phyloP scores from a whole-genome alignment of 2,329 filamentous ascomycete genomes.

The Lachnum nothofagi region DNA sequence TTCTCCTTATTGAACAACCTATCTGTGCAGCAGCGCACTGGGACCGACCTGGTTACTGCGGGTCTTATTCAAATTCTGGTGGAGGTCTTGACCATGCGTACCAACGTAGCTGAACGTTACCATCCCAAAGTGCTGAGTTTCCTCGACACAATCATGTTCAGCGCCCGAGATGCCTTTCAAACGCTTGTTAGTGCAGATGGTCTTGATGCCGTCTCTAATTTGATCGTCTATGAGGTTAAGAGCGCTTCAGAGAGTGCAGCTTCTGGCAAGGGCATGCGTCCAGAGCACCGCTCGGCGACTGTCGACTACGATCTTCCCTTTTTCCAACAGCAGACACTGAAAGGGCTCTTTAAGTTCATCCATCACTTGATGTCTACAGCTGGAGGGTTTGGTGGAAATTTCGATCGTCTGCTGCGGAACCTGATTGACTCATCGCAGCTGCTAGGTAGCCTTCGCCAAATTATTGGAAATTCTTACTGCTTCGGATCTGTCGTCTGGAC shows the following conservation, averaged over 20 bases:
- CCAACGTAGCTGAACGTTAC: slow-evolving; percentile 73
- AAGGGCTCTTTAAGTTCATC: slow-evolving; percentile 92
- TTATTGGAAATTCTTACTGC: slow-evolving; percentile 71
- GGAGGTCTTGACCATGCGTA: slow-evolving; percentile 79
- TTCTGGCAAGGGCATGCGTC: slow-evolving; percentile 65
- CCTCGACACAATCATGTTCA: slow-evolving; percentile 81
- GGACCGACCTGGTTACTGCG: slow-evolving; percentile 78
- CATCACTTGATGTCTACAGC: slow-evolving; percentile 88
- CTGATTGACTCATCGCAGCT: slow-evolving; percentile 88
- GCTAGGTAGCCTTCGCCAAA: slow-evolving; percentile 69
- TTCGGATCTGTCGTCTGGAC: slow-evolving; percentile 97
- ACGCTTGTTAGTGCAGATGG: slow-evolving; percentile 77
- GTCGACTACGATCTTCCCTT: slow-evolving; percentile 94
- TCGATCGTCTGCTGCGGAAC: slow-evolving; percentile 85
- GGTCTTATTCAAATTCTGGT: slow-evolving; percentile 86
- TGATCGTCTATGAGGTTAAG: slow-evolving; percentile 74
- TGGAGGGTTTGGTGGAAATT: slow-evolving; percentile 66
- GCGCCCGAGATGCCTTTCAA: slow-evolving; percentile 76
- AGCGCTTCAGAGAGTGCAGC: slow-evolving; percentile 62
- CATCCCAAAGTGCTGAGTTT: slow-evolving; percentile 82
- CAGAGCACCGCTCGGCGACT: slow-evolving; percentile 68
- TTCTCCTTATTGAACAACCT: slow-evolving; percentile 84
- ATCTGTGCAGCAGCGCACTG: slow-evolving; percentile 67
- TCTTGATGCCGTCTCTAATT: slow-evolving; percentile 81
- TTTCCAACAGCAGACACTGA: slow-evolving; percentile 86